These are phyloP conservation scores for Stereocaulon alpinum DNA, from an alignment of 495 filamentous ascomycete genomes.

Conservation along the genomic window DNA sequence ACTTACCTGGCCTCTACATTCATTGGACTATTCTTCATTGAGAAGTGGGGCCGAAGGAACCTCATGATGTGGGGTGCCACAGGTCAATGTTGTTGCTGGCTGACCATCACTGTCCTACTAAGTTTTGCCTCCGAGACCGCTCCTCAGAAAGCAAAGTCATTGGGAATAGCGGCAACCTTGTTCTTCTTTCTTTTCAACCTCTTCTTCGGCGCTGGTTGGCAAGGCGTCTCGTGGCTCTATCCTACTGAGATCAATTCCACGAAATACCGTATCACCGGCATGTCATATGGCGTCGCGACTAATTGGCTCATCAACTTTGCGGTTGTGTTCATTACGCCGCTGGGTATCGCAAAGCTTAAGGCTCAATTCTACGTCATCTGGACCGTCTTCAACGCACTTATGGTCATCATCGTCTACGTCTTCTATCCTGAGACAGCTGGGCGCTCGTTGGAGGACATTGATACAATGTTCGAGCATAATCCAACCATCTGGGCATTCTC, in stretches of 20 bases:
- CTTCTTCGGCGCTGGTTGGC: constrained; percentile 25
- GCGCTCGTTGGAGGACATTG: constrained; percentile 24
- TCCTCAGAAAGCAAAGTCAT: constrained; percentile 7
- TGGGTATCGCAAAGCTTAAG: constrained; percentile 44
- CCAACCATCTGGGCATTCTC: constrained; percentile 14
- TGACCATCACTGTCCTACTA: constrained; percentile 21
- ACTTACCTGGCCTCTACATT: constrained; percentile 21
- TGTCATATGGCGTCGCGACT: constrained; percentile 9
- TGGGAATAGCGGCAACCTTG: constrained; percentile 22
- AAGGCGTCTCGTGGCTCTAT: constrained; percentile 26
- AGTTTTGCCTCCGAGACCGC: constrained; percentile 3
- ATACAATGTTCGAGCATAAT: constrained; percentile 16
- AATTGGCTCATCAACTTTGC: constrained; percentile 45
- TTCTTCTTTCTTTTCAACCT: constrained; percentile 22
- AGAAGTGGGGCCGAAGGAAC: constrained; percentile 23
- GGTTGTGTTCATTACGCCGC: constrained; percentile 50
- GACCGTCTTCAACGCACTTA: constrained; percentile 45
- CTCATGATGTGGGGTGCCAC: constrained; percentile 25
- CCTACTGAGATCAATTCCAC: constrained; percentile 20
- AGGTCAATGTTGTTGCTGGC: constrained; percentile 21
- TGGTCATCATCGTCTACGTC: constrained; percentile 49
- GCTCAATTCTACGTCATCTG: constrained; percentile 56
- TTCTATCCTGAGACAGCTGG: constrained; percentile 44
- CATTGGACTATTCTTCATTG: constrained; percentile 16
- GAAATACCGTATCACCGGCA: constrained; percentile 1